These are phyloP conservation scores for Curvularia eragrostidis DNA, from an alignment of 2,329 filamentous ascomycete species.

Conservation along the genomic window DNA sequence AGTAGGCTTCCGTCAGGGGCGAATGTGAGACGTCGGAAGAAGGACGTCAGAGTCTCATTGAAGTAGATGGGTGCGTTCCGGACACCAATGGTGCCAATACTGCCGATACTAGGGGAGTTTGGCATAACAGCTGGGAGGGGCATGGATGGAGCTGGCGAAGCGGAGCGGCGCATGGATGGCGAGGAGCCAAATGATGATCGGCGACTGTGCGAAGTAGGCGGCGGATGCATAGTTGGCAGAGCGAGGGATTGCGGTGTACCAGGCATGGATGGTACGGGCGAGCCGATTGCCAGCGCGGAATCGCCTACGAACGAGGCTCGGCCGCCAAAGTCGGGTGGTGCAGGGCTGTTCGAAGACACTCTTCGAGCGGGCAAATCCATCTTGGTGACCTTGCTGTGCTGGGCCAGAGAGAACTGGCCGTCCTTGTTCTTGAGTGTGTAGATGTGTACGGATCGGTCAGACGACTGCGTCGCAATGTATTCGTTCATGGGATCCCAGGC, in stretches of 20 bases:
- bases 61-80: slow-evolving; percentile 92
- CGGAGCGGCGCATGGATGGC: slow-evolving; percentile 80
- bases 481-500: slow-evolving; percentile 98
- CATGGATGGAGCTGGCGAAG: slow-evolving; percentile 90
- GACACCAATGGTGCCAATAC: slow-evolving; percentile 54
- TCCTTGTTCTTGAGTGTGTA: slow-evolving; percentile 97
- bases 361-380: slow-evolving; percentile 92
- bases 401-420: slow-evolving; percentile 84
- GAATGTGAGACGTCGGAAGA: slow-evolving; percentile 92
- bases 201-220: slow-evolving; percentile 87
- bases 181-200: slow-evolving; percentile 89
- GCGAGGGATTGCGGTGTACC: slow-evolving; percentile 90
- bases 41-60: slow-evolving; percentile 95
- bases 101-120: slow-evolving; percentile 81
- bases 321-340: slow-evolving; percentile 79
- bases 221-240: slow-evolving; percentile 89
- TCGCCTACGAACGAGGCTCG: slow-evolving; percentile 68
- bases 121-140: slow-evolving; percentile 95
- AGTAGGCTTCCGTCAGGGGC: slow-evolving; percentile 93
- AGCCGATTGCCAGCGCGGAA: slow-evolving; percentile 65
- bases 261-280: slow-evolving; percentile 87
- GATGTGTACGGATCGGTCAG: slow-evolving; percentile 96
- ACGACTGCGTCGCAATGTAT: slow-evolving; percentile 97
- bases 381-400: slow-evolving; percentile 81
- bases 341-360: slow-evolving; percentile 90